Evolutionary conservation across 2,329 filamentous ascomycete species (phyloP).

Genomic region (Dendrostoma leiphaemia): DNA sequence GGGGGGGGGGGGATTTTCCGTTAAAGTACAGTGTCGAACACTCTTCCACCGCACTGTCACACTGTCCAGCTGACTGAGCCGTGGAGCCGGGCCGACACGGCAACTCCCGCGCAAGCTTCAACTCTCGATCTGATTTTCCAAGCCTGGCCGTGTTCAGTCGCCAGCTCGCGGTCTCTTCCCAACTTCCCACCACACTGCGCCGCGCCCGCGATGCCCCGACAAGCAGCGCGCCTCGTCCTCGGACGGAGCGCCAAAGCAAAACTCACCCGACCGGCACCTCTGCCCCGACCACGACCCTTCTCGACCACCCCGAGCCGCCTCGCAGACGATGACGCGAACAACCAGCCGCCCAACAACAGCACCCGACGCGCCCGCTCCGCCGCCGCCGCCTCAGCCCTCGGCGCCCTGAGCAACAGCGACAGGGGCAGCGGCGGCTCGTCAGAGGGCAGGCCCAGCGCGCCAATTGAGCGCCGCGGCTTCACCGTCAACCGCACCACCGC

Average conservation of each 20-base stretch:
- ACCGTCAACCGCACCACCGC: neutral
- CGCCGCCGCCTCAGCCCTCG: slow-evolving; percentile 18
- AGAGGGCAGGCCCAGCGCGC: neutral
- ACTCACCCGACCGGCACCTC: neutral
- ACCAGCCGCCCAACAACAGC: neutral
- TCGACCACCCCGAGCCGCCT: slow-evolving; percentile 8
- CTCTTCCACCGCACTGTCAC: neutral
- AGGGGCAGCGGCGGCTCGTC: neutral
- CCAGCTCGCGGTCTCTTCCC: neutral
- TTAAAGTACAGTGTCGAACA: neutral
- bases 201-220: too few relatives aligned
- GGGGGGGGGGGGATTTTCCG: too few relatives aligned
- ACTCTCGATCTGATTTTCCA: neutral
- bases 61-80: neutral
- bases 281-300: slow-evolving; percentile 5
- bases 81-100: neutral
- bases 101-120: neutral
- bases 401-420: slow-evolving; percentile 12
- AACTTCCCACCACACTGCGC: too few relatives aligned
- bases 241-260: slow-evolving; percentile 13
- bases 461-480: neutral
- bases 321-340: slow-evolving; percentile 10
- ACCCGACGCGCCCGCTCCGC: slow-evolving; percentile 12
- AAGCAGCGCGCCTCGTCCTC: slow-evolving; percentile 19
- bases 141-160: neutral